Evolutionary conservation across 2,329 filamentous ascomycete genomes (phyloP).

Genomic region (Thermothelomyces thermophilus): DNA sequence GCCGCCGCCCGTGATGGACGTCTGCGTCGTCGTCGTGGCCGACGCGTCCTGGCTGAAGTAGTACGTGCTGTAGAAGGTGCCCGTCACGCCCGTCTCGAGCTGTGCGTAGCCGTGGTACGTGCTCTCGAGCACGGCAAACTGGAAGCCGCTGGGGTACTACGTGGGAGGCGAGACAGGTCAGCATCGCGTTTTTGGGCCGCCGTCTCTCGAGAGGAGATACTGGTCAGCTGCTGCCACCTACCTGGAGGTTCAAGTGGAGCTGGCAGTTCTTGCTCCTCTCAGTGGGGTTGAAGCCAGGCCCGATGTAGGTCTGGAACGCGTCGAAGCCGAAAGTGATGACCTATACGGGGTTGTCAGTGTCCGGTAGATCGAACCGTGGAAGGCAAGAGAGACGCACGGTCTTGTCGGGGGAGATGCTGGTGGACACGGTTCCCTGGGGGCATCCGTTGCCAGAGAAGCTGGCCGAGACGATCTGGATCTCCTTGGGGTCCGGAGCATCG

Average conservation of each 20-base stretch:
- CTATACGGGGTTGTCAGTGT: conserved; percentile 22
- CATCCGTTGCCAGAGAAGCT: conserved; percentile 40
- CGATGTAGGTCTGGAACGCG: conserved; percentile 42
- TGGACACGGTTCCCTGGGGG: conserved; percentile 38
- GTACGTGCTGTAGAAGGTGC: conserved; percentile 41
- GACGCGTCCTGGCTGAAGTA: conserved; percentile 41
- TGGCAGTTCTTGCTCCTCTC: conserved; percentile 43
- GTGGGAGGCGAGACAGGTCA: background rate
- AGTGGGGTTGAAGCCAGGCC: conserved; percentile 32
- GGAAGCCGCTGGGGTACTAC: conserved; percentile 40
- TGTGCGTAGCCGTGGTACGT: conserved; percentile 45
- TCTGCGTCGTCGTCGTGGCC: conserved; percentile 39
- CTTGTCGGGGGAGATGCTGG: conserved; percentile 37
- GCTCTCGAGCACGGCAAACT: conserved; percentile 40
- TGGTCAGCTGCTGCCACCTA: background rate
- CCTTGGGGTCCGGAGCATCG: conserved; percentile 33
- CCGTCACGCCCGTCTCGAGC: conserved; percentile 39
- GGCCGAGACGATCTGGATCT: conserved; percentile 37
- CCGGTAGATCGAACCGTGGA: background rate
- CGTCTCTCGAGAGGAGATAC: background rate
- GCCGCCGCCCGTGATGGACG: conserved; percentile 37
- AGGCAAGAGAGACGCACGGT: conserved; percentile 28
- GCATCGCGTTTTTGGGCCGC: background rate
- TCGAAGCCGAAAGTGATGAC: conserved; percentile 43
- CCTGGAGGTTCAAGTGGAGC: conserved; percentile 39